phyloP scores from a whole-genome alignment of 2,329 filamentous ascomycete genomes.

The Aureobasidium sp. region DNA sequence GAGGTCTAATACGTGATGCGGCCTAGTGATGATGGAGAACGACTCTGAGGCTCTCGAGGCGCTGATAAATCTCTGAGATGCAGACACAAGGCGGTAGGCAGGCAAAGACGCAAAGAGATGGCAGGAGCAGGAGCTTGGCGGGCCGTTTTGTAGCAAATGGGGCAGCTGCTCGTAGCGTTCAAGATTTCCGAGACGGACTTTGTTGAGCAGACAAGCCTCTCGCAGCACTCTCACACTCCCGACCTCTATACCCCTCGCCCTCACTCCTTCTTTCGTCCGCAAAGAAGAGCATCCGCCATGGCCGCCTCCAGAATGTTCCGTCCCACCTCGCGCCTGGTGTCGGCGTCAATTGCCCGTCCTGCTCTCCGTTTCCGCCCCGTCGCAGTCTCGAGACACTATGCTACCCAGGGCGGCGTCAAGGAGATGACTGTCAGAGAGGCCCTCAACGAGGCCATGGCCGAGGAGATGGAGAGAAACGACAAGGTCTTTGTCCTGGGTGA shows the following conservation, averaged over 20 bases:
- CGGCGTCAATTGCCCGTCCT: conserved; percentile 49
- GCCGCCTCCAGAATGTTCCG: conserved; percentile 56
- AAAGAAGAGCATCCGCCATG: conserved; percentile 35
- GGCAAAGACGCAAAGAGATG: background rate
- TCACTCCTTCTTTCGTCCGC: background rate
- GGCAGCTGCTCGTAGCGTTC: background rate
- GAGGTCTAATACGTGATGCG: background rate
- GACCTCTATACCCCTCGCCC: conserved; percentile 5
- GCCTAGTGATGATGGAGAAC: background rate
- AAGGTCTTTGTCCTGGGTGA: conserved; percentile 96
- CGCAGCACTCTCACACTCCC: background rate
- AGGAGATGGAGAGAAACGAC: conserved; percentile 89
- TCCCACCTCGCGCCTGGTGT: conserved; percentile 56
- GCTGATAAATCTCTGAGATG: background rate
- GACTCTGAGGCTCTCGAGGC: no score
- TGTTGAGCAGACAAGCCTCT: background rate
- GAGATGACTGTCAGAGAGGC: conserved; percentile 96
- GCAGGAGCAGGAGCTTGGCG: background rate
- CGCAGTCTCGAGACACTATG: conserved; percentile 48
- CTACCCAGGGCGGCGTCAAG: conserved; percentile 59
- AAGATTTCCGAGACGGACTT: conserved; percentile 3
- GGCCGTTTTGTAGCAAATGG: background rate
- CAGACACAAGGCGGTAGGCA: background rate
- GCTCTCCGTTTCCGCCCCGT: conserved; percentile 46
- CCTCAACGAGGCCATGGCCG: conserved; percentile 92